Evolutionary conservation across 2,329 filamentous ascomycete species (phyloP), one percentile per base, ranked within the genome.

Genomic region (Peltaster fructicola): DNA sequence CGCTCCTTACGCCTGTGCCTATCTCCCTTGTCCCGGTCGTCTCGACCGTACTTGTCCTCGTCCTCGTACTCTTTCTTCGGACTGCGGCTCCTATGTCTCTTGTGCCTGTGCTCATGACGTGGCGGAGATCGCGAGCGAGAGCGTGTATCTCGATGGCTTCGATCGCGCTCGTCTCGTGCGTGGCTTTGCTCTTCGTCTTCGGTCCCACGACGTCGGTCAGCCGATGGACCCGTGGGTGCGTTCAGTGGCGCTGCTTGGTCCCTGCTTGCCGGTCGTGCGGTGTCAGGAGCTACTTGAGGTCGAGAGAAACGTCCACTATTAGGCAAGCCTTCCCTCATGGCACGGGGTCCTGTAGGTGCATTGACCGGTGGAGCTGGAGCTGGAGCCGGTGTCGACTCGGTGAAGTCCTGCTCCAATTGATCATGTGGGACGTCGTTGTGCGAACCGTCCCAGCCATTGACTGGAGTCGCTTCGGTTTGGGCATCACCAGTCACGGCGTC

Each of bases 291-390:
- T 19, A 25, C 23, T 30, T 24, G 33, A 9, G 29, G 29, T 23
- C 36, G 34, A 15, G 36, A 35, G 47, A 30, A 57, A 56, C 78
- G 65, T 37, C 77, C 79, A 29, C 74, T 84, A 49, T 90, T 90
- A 25, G 79, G 77, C 7, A 82, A 59, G 15, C 82, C 81, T 51
- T 88, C 76, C 34, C 85, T 68, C 80, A 95, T 91, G 10, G 88
- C 88, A 53, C 88, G 84, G 23, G 88, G 88, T 7, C 84, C 88
- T 27, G 77, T 91, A 14, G 88, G 88, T 14, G 88, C 88, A 54
- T 50, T 48, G 25, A 47, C 29, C 4, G 48, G 48, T 12, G 48
- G 46, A 25, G 44, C 43, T 17, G 42, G 35, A 24, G 38, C 30
- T 14, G 37, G 37, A 10, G 13, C 19, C 4, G 19, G 19, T 20